Conservation (phyloP, 331 rosid species). For the Telfairia occidentalis region DNA sequence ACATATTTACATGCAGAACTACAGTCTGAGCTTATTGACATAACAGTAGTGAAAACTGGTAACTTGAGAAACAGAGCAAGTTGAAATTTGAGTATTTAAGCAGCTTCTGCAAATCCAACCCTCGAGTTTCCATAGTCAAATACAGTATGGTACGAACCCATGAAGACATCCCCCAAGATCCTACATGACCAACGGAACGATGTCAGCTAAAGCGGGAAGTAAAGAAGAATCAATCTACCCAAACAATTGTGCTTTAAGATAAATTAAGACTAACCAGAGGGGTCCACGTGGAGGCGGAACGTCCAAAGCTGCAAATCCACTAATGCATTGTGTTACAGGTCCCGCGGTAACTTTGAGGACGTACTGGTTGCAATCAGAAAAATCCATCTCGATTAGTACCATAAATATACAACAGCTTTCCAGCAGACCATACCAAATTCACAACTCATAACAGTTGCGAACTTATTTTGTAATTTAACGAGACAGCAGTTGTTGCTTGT, state of each 20-base stretch:
- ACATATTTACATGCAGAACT: background rate
- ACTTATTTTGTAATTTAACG: background rate
- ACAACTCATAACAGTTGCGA: background rate
- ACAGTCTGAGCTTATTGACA: background rate
- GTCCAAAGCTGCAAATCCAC: constrained; percentile 13
- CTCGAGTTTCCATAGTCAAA: constrained; percentile 53
- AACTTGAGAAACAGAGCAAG: background rate
- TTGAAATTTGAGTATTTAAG: constrained; percentile 21
- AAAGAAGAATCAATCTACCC: background rate
- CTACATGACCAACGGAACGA: constrained; percentile 10
- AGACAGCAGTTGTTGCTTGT: background rate
- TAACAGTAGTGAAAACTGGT: background rate
- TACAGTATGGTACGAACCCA: constrained; percentile 57
- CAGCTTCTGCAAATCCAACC: constrained; percentile 65
- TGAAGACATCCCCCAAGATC: constrained; percentile 67
- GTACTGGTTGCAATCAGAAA: constrained; percentile 27
- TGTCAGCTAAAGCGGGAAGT: background rate
- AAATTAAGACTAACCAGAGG: constrained; percentile 12
- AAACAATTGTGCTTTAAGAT: background rate
- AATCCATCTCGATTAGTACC: background rate
- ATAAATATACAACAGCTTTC: background rate
- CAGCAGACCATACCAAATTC: background rate
- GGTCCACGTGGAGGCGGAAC: constrained; percentile 16
- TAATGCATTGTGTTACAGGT: constrained; percentile 9
- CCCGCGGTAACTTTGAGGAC: constrained; percentile 23